Base-by-base conservation (phyloP, 2,329 filamentous ascomycete species). In the Fusarium austroafricanum region DNA sequence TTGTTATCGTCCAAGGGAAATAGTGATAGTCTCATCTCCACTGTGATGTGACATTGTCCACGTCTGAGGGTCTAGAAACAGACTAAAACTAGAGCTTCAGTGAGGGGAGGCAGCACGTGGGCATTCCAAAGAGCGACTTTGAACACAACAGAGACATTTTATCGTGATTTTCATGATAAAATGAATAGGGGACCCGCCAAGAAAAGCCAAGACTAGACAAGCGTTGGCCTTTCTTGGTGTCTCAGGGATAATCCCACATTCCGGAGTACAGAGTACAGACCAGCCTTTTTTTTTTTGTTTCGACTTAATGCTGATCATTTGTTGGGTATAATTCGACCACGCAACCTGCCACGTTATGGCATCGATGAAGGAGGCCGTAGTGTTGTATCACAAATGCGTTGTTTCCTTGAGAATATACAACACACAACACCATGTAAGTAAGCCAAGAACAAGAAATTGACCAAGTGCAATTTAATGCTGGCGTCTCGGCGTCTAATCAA, bases 181-280 rank as follows among this genome's bases (percentile, higher is more conserved):
- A 46, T 20, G 43, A 62, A 49, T 57, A 50, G 33, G 43, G 54
- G 49, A 63, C 40, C 50, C 43, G 67, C 69, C 64, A 72, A 71
- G 69, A 23, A 47, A 67, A 66, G 64, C 60, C 65, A 70, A 71
- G 55, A 54, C 49, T 47, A 53, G 54, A 60, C 35, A 56, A 66
- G 60, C 51, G 61, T 57, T 57, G 65, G 60, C 65, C 39, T 54
- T 56, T 49, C 42, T 56, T 44, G 50, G 21, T 51, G 63, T 61
- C 43, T 47, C 50, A 50, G 46, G 28, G 44, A 49, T 40, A 14
- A 33, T 26, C 7, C 7, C 26, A 26, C 23, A 26, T 31, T 43
- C 23, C 45, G 44, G 39, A 38, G 43, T 42, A 55, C 20, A 11
- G 10, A 12, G 35, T 20, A 15, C 18, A 31, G 14, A 31, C 64